A percentile compares a stretch with the other conserved stretches of the same genome.
phyloP scores from a whole-genome alignment of 176 grass and related monocot species.

The Pharus latifolius region DNA sequence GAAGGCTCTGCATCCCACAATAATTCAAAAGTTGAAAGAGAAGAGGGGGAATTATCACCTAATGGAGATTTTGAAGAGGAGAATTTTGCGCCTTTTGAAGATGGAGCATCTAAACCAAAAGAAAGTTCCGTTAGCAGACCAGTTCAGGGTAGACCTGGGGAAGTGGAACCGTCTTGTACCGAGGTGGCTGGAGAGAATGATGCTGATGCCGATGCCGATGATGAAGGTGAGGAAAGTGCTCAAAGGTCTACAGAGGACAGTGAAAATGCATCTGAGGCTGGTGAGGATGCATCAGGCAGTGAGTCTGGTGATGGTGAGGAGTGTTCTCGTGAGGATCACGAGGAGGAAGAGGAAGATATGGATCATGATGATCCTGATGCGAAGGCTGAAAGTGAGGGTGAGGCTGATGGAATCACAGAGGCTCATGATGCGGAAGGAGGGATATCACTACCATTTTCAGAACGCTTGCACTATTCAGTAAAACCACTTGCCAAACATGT shows the following conservation, averaged over 20 bases:
- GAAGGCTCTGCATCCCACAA: conserved; percentile 12
- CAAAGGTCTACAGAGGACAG: conserved; percentile 55
- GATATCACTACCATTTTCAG: conserved; percentile 34
- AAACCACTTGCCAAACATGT: conserved; percentile 52
- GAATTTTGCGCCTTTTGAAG: conserved; percentile 34
- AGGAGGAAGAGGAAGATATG: conserved; percentile 45
- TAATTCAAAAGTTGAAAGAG: conserved; percentile 45
- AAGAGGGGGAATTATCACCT: conserved; percentile 72
- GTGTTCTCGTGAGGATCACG: conserved; percentile 45
- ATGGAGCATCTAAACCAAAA: conserved; percentile 12
- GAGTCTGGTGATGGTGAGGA: conserved; percentile 62
- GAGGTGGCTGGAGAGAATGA: conserved; percentile 46
- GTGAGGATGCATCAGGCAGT: conserved; percentile 52
- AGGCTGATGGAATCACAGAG: conserved; percentile 34
- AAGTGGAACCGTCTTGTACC: background rate
- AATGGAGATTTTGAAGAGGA: conserved; percentile 51
- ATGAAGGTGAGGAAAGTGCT: conserved; percentile 49
- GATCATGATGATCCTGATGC: conserved; percentile 53
- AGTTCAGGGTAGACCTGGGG: conserved; percentile 1
- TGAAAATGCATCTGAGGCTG: conserved; percentile 66
- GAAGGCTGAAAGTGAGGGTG: conserved; percentile 55
- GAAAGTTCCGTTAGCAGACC: conserved; percentile 16
- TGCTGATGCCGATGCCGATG: conserved; percentile 63
- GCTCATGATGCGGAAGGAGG: conserved; percentile 34
- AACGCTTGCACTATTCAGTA: conserved; percentile 10